Base-by-base conservation (phyloP, 106 monocot genomes). In the Dactylorhiza incarnata region DNA sequence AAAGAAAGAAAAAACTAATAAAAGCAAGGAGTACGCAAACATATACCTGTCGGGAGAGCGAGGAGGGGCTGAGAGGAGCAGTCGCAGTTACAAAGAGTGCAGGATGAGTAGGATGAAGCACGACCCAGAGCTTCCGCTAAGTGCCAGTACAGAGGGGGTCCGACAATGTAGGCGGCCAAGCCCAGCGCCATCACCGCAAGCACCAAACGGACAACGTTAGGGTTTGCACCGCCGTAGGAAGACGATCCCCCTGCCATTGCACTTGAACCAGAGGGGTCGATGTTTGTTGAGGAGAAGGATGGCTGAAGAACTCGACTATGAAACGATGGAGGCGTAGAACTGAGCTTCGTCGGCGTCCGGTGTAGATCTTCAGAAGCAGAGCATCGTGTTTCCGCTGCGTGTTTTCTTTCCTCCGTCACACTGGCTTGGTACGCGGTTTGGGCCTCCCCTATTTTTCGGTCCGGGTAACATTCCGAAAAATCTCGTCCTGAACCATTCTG, bases 101-200 rank as follows among this genome's bases (percentile, higher is more conserved):
- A 79, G 3, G 79, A 55, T 0, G 78, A 62, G 11, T 72, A 79
- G 16, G 79, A 79, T 5, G 69, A 69, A 72, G 48, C 72, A 7
- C 73, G 47, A 3, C 61, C 72, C 25, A 79, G 73, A 73, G 79
- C 73, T 73, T 79, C 79, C 49, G 61, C 73, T 9, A 79, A 11
- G 76, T 81, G 81, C 81, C 81, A 81, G 51, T 75, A 81, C 14
- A 81, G 71, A 17, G 81, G 81, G 19, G 81, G 81, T 12, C 45
- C 81, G 24, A 81, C 67, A 22, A 81, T 81, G 76, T 81, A 81
- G 17, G 58, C 70, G 22, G 69, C 45, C 56, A 81, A 15, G 53
- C 81, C 81, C 75, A 81, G 69, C 43, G 48, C 81, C 81, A 81
- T 81, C 24, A 59, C 26, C 15, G 54, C 52, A 16, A 81, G 48